Evolutionary conservation across 257 asterid species (phyloP), one percentile per base, ranked within the genome.

Genomic region (Leptodermis oblonga): DNA sequence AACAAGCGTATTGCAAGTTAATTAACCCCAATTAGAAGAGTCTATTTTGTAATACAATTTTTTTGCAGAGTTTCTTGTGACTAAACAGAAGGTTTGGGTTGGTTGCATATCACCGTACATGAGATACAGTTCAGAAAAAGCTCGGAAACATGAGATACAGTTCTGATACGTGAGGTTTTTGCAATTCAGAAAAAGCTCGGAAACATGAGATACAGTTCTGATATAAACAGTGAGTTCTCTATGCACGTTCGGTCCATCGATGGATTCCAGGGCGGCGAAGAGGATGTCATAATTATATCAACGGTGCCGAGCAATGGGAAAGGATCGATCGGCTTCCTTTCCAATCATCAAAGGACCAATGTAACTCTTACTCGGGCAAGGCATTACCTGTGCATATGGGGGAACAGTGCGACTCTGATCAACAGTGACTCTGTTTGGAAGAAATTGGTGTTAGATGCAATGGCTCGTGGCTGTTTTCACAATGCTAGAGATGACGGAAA

Each of bases 261-360:
- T 76, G 97, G 96, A 17, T 91, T 88, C 68, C 97, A 91, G 83
- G 97, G 96, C 31, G 95, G 96, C 7, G 95, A 91, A 77, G 88
- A 91, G 77, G 97, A 91, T 51, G 62, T 91, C 13, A 88, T 91
- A 3, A 83, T 91, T 31, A 77, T 88, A 62, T 91, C 96, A 6
- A 87, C 93, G 0, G 97, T 87, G 49, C 82, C 92, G 7, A 77
- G 88, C 73, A 91, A 91, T 58, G 81, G 79, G n/a, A 82, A 69
- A 48, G 95, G 96, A 31, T 82, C 89, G 37, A 70, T 91, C 41
- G 95, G 96, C 23, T 91, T 88, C 72, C 92, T 91, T n/a, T 82
- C 85, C 33, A 83, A 84, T 68, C 66, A 70, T 66, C 89, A 82
- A 60, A 79, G 97, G 62, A 70, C 84, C 23, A 88, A 88, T 64